Evolutionary conservation across 768 basidiomycete genomes (phyloP).

Genomic region (Boletellus ananiceps): DNA sequence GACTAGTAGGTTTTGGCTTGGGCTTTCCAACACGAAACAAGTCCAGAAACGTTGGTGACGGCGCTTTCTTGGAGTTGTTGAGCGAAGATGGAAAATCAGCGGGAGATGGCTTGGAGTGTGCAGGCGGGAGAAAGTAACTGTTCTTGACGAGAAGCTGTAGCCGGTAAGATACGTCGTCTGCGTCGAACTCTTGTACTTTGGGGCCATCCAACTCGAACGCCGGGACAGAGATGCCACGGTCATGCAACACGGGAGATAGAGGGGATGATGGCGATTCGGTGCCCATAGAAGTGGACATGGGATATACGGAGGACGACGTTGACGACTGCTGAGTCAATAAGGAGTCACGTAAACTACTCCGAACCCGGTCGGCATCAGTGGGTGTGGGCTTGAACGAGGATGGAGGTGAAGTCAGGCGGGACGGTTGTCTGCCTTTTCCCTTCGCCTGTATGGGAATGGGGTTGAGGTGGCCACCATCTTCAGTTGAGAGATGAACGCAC

Average conservation of each 20-base stretch:
- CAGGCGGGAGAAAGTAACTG: slow-evolving; percentile 85
- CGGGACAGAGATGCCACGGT: slow-evolving; percentile 40
- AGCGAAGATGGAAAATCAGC: slow-evolving; percentile 50
- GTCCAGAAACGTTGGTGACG: slow-evolving; percentile 55
- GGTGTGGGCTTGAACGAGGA: slow-evolving; percentile 30
- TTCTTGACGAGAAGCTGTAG: slow-evolving; percentile 81
- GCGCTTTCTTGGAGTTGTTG: slow-evolving; percentile 40
- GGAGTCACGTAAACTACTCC: slow-evolving; percentile 55
- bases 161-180: slow-evolving; percentile 82
- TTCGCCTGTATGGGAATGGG: slow-evolving; percentile 25
- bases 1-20: slow-evolving; percentile 59
- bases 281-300: slow-evolving; percentile 62
- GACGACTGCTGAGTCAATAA: slow-evolving; percentile 59
- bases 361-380: slow-evolving; percentile 33
- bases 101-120: slow-evolving; percentile 75
- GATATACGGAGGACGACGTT: slow-evolving; percentile 75
- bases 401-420: slow-evolving; percentile 34
- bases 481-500: slow-evolving; percentile 18
- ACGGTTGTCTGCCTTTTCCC: slow-evolving; percentile 32
- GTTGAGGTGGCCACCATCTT: slow-evolving; percentile 16
- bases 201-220: slow-evolving; percentile 47
- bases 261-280: slow-evolving; percentile 65
- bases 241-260: slow-evolving; percentile 46
- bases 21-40: slow-evolving; percentile 66
- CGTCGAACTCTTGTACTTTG: slow-evolving; percentile 49